Base-by-base conservation (phyloP, 2,329 filamentous ascomycete genomes). In the Nemania sp. region DNA sequence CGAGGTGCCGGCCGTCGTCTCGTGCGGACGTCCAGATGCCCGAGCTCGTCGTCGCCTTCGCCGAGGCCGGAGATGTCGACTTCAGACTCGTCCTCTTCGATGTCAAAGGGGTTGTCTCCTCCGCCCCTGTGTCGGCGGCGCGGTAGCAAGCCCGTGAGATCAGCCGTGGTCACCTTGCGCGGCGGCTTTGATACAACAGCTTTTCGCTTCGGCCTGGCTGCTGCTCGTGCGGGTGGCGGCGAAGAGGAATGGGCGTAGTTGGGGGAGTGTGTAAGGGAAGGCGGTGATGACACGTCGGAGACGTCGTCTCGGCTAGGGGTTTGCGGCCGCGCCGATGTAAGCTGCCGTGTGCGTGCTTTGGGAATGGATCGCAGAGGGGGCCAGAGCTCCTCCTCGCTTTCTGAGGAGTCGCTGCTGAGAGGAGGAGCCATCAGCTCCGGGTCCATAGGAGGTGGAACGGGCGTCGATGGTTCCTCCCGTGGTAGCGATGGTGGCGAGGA, bases 231-330 rank as follows among this genome's bases (percentile, higher is more conserved):
- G 15, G 69, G 72, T 5, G 69, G 68, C 6, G 71, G 71, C 5
- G 72, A 68, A 13, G 71, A 69, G 1, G 69, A 69, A 1, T 74
- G 69, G 9, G 67, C 72, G 61, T 78, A 81, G 67, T 88, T 88
- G 34, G 87, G 87, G 0, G 87, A 89, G 68, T 89, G 86, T 3
- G 86, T 89, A 3, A 89, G 77, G 0, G 87, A 88, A 0, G 87
- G 87, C 0, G 86, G 87, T 2, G 86, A 88, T 1, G 87, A 88
- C 11, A 85, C 75, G 47, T 85, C 80, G 0, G 83, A 86, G n/a
- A 77, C 65, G 62, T 78, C 74, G 46, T 39, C 11, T 7, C 69
- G 69, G 2, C 72, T 76, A 0, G 78, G 77, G 0, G 78, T 79
- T 56, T 71, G 74, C n/a, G 64, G 72, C 5, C 72, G 64, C 21